Evolutionary conservation across 2,329 filamentous ascomycete species (phyloP), one percentile per base, ranked within the genome.

Genomic region (Emydomyces testavorans): DNA sequence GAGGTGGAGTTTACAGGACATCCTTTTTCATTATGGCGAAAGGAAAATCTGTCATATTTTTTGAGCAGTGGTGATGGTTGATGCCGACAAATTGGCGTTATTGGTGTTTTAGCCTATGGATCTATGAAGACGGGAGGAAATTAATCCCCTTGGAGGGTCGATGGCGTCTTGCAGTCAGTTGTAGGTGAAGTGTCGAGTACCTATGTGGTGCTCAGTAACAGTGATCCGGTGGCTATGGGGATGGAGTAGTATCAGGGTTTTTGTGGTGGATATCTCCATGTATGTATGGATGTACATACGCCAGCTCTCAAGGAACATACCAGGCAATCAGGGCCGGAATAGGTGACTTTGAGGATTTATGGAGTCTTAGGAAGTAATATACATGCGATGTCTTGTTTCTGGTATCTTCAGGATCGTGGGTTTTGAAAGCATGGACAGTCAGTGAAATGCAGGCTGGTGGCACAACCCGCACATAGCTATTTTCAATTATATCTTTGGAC

Each of bases 21-120:
- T 46, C 18, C 40, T 39, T 32, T 29, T 8, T 18, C 35, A 10
- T 37, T 32, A 26, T 45, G 13, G 8, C 23, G 15, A 37, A 40
- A 23, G 42, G n/a, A 31, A 45, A 45, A 43, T 37, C 13, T 34
- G 28, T 32, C 45, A 40, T 40, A 15, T 47, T 31, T 28, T n/a
- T 40, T 40, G 26, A 47, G 45, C 45, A 28, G 16, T 35, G 45
- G 36, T 36, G 45, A 40, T 40, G 45, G 45, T 39, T 35, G 41
- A 16, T 40, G 16, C 16, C 5, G n/a, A 34, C 26, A 1, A 21
- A 23, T 11, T 40, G 44, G 45, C 35, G 35, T 40, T 47, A 34
- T 26, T 26, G 35, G 35, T 15, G 26, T 40, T 47, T n/a, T 18
- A 24, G 8, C 11, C 15, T 15, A n/a, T 36, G 21, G 38, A 16